phyloP scores from a whole-genome alignment of 345 rosid genomes.

The Viola odorata region DNA sequence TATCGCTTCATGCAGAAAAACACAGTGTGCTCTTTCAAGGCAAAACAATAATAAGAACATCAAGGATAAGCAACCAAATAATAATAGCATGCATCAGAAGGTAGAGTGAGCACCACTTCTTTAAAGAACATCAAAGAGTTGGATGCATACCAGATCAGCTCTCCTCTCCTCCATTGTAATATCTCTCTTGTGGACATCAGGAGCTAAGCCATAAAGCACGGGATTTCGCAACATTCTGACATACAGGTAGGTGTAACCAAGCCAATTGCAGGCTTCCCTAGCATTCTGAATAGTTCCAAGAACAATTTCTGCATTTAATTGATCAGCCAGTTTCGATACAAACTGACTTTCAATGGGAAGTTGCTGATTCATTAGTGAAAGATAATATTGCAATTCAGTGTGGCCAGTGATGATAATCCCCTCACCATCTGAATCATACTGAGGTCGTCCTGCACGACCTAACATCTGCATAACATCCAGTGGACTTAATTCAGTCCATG shows the following conservation, averaged over 20 bases:
- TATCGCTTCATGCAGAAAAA: no score
- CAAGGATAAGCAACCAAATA: background rate
- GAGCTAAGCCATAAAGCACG: slow-evolving; percentile 74
- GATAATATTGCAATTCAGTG: slow-evolving; percentile 80
- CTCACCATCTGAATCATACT: slow-evolving; percentile 85
- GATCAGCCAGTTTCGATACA: slow-evolving; percentile 90
- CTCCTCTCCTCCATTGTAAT: slow-evolving; percentile 80
- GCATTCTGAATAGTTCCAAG: slow-evolving; percentile 97
- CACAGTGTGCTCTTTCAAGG: background rate
- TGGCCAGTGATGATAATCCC: slow-evolving; percentile 96
- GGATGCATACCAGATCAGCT: slow-evolving; percentile 76
- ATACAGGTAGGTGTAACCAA: slow-evolving; percentile 81
- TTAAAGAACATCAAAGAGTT: background rate
- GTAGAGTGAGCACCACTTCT: background rate
- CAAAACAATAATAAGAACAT: background rate
- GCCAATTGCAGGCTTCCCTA: slow-evolving; percentile 96
- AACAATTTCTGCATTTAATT: slow-evolving; percentile 96
- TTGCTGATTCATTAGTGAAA: slow-evolving; percentile 95
- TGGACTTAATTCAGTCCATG: slow-evolving; percentile 94
- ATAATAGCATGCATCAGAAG: background rate
- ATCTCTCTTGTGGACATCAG: slow-evolving; percentile 73
- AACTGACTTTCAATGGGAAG: slow-evolving; percentile 98
- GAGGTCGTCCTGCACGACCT: slow-evolving; percentile 99
- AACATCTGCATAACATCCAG: slow-evolving; percentile 99
- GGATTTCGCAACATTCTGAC: slow-evolving; percentile 88